A percentile compares a stretch with the other conserved stretches of the same genome.
These are phyloP conservation scores for Metarhizium robertsii DNA, from an alignment of 2,329 filamentous ascomycete genomes.

Conservation along the genomic window DNA sequence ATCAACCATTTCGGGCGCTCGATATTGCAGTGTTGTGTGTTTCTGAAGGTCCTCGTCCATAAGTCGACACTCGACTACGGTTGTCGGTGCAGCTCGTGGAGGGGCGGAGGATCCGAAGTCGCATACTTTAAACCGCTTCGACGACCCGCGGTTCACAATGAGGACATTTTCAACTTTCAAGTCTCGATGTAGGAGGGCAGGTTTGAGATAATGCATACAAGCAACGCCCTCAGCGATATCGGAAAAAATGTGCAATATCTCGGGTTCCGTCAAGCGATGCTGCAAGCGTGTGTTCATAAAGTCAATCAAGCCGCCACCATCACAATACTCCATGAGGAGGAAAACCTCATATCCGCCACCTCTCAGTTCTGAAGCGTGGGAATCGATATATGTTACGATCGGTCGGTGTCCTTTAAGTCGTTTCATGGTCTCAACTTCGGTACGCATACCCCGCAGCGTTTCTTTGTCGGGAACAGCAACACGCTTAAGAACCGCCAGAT, in stretches of 20 bases:
- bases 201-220: constrained; percentile 98
- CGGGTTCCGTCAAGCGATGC: constrained; percentile 91
- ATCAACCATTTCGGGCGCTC: constrained; percentile 97
- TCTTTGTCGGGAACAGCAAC: constrained; percentile 97
- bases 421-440: constrained; percentile 99
- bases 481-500: constrained; percentile 81
- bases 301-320: constrained; percentile 90
- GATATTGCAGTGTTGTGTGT: constrained; percentile 94
- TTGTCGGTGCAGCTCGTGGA: constrained; percentile 75
- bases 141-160: constrained; percentile 61
- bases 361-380: constrained; percentile 87
- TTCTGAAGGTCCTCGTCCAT: constrained; percentile 97
- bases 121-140: constrained; percentile 84
- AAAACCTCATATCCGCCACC: constrained; percentile 97
- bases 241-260: constrained; percentile 93
- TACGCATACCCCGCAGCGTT: constrained; percentile 89
- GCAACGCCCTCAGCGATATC: constrained; percentile 95
- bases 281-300: constrained; percentile 99
- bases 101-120: constrained; percentile 91
- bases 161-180: constrained; percentile 97
- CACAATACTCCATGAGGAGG: constrained; percentile 94
- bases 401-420: constrained; percentile 91
- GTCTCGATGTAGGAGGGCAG: constrained; percentile 83
- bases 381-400: constrained; percentile 98
- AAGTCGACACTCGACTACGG: constrained; percentile 77